These are phyloP conservation scores for Ochetophila trinervis DNA, from an alignment of 306 rosid species.

Conservation along the genomic window DNA sequence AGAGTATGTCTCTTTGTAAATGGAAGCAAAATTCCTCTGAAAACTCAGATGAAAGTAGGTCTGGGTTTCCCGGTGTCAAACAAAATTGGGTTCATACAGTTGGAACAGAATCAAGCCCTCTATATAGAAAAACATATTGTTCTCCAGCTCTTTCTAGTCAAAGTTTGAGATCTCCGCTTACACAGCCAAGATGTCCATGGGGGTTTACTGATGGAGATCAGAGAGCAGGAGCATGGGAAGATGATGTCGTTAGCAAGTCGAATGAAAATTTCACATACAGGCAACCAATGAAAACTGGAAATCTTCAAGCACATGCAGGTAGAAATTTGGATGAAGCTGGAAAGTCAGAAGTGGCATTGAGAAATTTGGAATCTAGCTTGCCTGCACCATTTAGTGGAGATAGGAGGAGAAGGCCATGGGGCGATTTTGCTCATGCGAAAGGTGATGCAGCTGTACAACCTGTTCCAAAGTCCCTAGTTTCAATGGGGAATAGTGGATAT, in stretches of 20 bases:
- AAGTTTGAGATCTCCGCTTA: conserved; percentile 30
- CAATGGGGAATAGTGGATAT: background rate
- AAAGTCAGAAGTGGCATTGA: too few relatives aligned
- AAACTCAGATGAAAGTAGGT: conserved; percentile 23
- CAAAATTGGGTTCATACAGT: conserved; percentile 24
- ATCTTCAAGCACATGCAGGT: conserved; percentile 12
- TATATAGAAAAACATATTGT: conserved; percentile 29
- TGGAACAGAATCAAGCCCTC: conserved; percentile 31
- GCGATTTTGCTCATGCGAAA: background rate
- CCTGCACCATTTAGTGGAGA: conserved; percentile 19
- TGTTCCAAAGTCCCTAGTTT: background rate
- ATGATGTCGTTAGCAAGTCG: conserved; percentile 28
- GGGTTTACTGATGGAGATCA: conserved; percentile 42
- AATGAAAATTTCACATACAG: conserved; percentile 38
- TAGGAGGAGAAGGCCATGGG: conserved; percentile 23
- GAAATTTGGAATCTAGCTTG: background rate
- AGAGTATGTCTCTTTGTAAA: conserved; percentile 18
- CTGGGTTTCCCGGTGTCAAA: conserved; percentile 25
- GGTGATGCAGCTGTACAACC: conserved; percentile 20
- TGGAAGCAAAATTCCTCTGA: conserved; percentile 27
- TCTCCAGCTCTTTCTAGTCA: conserved; percentile 42
- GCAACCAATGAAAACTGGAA: conserved; percentile 2
- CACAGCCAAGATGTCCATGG: conserved; percentile 56
- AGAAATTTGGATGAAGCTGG: background rate
- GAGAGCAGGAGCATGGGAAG: conserved; percentile 40